Base-by-base conservation (phyloP, 345 rosid species). In the Diplotaxis tenuifolia region DNA sequence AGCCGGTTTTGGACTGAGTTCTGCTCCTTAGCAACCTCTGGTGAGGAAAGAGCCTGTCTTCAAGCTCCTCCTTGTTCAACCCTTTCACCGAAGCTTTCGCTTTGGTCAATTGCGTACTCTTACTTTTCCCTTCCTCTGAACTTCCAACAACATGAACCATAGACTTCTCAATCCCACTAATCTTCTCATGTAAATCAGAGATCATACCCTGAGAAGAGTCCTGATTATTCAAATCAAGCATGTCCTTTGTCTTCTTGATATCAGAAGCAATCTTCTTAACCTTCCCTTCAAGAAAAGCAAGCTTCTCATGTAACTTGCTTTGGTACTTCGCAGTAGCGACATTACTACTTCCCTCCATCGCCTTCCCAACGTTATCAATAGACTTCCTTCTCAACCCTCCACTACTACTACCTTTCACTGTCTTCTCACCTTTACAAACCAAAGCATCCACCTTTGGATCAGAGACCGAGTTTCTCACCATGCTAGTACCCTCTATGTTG, bases 11-110 rank as follows among this genome's bases (percentile, higher is more conserved):
- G 29, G 70, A 47, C 21, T 80, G 76, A 12, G 82, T 78, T 62
- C 97, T 82, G 67, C 78, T 80, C 76, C 86, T 83, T 4, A 92
- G 90, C 88, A 96, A 80, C 81, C 85, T 92, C 36, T 90, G 98
- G 82, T 96, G 97, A 72, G 99, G 99, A 79, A 96, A 87, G n/a
- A 96, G 86, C 38, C 96, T 89, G 50, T 87, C 96, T 81, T 96
- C 99, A 21, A 96, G 78, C 74, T 89, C 93, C 70, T 86, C 90
- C 50, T 76, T 77, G 40, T 78, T 86, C 79, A 92, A 65, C 49
- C 81, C 92, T 77, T 85, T 92, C 62, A 82, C 87, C 0, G 76
- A 84, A 72, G 68, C 11, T 77, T 82, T 86, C 7, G 32, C 78
- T 36, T 57, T 79, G 5, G 49, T 76, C 52, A 45, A 73, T 72